Evolutionary conservation across 345 rosid genomes (phyloP).

Genomic region (Salix viminalis): DNA sequence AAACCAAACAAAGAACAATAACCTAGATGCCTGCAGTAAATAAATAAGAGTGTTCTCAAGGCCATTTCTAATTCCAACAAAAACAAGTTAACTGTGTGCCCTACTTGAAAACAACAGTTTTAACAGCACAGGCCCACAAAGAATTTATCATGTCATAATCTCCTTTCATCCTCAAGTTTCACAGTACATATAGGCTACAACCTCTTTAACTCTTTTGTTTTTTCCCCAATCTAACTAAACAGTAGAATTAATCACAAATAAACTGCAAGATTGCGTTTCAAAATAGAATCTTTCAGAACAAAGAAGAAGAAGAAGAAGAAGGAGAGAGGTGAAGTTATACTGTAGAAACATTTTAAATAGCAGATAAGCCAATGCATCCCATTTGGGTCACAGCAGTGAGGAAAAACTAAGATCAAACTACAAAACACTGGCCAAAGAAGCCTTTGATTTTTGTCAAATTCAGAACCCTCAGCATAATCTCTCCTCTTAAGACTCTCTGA

Average conservation of each 20-base stretch:
- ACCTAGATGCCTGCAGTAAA: constrained; percentile 34
- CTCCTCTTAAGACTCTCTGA: too few species aligned
- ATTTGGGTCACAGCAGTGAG: not conserved
- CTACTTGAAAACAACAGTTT: constrained; percentile 48
- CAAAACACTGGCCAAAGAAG: too few species aligned
- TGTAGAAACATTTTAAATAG: constrained; percentile 1
- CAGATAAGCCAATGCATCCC: not conserved
- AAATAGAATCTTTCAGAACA: not conserved
- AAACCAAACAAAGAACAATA: constrained; percentile 36
- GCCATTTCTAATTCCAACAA: constrained; percentile 42
- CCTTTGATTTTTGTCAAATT: too few species aligned
- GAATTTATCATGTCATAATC: constrained; percentile 18
- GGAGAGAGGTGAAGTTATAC: not conserved
- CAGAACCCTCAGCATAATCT: too few species aligned
- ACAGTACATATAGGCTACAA: constrained; percentile 21
- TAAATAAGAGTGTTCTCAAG: constrained; percentile 26
- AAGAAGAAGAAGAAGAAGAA: not conserved
- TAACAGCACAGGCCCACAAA: constrained; percentile 53
- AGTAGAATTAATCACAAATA: constrained; percentile 8
- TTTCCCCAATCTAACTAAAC: constrained; percentile 17
- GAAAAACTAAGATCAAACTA: too few species aligned
- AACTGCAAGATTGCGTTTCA: constrained; percentile 1
- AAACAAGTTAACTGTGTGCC: constrained; percentile 26
- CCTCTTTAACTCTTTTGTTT: constrained; percentile 17
- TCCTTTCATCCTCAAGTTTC: constrained; percentile 14